phyloP scores from a whole-genome alignment of 805 yeast species.

The Candida arabinofermentans region DNA sequence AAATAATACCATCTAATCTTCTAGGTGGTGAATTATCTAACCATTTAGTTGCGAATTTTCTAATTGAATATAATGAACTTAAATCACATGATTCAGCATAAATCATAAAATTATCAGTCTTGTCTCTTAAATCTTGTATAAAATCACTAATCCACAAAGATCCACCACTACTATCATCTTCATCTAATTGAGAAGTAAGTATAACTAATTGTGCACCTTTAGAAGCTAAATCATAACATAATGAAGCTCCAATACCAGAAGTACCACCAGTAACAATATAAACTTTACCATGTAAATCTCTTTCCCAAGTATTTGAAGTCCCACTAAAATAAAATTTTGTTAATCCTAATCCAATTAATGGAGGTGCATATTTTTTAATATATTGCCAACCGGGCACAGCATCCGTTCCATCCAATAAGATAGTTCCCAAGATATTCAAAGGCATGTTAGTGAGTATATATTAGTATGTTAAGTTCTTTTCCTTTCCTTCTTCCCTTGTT shows the following conservation, averaged over 20 bases:
- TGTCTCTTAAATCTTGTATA: slow-evolving; percentile 69
- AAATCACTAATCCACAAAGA: slow-evolving; percentile 79
- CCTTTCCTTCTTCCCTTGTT: too few species aligned
- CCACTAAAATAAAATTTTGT: slow-evolving; percentile 79
- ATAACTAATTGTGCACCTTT: slow-evolving; percentile 86
- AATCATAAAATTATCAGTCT: slow-evolving; percentile 66
- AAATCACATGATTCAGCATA: slow-evolving; percentile 92
- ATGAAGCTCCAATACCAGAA: slow-evolving; percentile 79
- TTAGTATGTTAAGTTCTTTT: too few species aligned
- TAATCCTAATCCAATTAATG: slow-evolving; percentile 39
- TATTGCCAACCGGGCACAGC: slow-evolving; percentile 70
- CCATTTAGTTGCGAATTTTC: slow-evolving; percentile 94
- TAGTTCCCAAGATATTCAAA: slow-evolving; percentile 68
- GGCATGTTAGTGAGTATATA: too few species aligned
- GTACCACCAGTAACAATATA: slow-evolving; percentile 90
- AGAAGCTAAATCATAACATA: slow-evolving; percentile 68
- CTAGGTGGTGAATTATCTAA: slow-evolving; percentile 87
- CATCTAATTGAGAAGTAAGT: slow-evolving; percentile 58
- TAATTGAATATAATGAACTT: slow-evolving; percentile 62
- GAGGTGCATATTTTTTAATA: slow-evolving; percentile 56
- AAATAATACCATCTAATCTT: slow-evolving; percentile 82
- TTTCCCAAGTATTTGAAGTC: slow-evolving; percentile 80
- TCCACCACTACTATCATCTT: slow-evolving; percentile 31
- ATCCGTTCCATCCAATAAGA: slow-evolving; percentile 67
- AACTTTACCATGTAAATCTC: slow-evolving; percentile 89